phyloP scores from a whole-genome alignment of 495 filamentous ascomycete species.

The Evernia prunastri region DNA sequence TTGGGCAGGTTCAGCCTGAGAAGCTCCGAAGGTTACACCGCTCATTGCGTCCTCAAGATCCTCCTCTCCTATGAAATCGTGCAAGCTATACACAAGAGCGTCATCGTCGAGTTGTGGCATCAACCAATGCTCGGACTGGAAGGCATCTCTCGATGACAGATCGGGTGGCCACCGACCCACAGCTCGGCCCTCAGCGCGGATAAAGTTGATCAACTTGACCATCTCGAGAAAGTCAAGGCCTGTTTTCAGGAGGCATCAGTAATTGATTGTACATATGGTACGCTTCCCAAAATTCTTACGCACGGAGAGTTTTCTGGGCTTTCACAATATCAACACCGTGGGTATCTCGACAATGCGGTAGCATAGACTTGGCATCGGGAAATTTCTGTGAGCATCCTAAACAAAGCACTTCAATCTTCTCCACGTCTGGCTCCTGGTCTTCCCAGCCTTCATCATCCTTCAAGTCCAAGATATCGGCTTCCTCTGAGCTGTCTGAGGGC shows the following conservation, averaged over 20 bases:
- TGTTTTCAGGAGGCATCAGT: constrained; percentile 26
- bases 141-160: constrained; percentile 49
- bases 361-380: constrained; percentile 56
- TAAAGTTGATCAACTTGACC: constrained; percentile 82
- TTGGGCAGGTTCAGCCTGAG: not conserved
- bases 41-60: constrained; percentile 12
- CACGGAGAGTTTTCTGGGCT: constrained; percentile 56
- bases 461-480: constrained; percentile 38
- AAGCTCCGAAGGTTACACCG: not conserved
- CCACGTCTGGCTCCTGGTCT: constrained; percentile 65
- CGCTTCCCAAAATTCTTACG: constrained; percentile 25
- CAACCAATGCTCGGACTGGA: constrained; percentile 69
- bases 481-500: constrained; percentile 43
- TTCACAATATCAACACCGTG: constrained; percentile 68
- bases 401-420: constrained; percentile 59
- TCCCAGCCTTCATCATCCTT: constrained; percentile 68
- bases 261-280: not conserved
- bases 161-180: constrained; percentile 46
- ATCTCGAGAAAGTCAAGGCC: constrained; percentile 74
- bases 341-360: constrained; percentile 64
- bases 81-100: constrained; percentile 73
- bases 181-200: constrained; percentile 49
- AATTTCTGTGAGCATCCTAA: constrained; percentile 65
- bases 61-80: constrained; percentile 55
- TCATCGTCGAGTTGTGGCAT: constrained; percentile 88